Conservation (phyloP, 352 stramenopile genomes). For the Hyphochytrium catenoides region DNA sequence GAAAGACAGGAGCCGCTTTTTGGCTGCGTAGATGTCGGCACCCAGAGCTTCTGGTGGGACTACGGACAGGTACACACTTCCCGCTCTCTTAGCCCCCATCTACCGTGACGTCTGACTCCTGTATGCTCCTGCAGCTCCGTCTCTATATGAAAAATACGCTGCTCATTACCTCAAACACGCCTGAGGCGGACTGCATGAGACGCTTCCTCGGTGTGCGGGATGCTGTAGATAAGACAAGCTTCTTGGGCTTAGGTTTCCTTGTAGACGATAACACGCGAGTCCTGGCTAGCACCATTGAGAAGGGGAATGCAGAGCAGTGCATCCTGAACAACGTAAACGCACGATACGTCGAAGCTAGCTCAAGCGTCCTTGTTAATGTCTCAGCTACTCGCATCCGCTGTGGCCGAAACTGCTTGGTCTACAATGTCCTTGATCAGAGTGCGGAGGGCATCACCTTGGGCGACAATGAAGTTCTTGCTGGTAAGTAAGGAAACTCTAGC, state of each 20-base stretch:
- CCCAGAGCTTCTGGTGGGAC: slow-evolving; percentile 29
- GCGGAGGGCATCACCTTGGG: slow-evolving; percentile 24
- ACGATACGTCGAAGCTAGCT: slow-evolving; percentile 25
- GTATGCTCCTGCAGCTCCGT: no score
- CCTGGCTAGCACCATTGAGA: slow-evolving; percentile 12
- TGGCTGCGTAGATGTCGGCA: slow-evolving; percentile 54
- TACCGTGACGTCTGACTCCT: no score
- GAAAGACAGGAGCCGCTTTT: slow-evolving; percentile 36
- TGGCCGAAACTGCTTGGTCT: slow-evolving; percentile 31
- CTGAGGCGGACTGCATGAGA: slow-evolving; percentile 26
- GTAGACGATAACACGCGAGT: slow-evolving; percentile 9
- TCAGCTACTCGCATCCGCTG: slow-evolving; percentile 40
- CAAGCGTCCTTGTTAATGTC: slow-evolving; percentile 59
- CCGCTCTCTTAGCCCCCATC: no score
- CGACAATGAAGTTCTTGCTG: slow-evolving; percentile 35
- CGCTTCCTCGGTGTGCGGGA: slow-evolving; percentile 31
- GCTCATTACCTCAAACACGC: slow-evolving; percentile 8
- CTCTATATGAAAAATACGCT: slow-evolving; percentile 1
- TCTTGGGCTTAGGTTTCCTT: neutral
- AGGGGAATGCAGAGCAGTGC: slow-evolving; percentile 18
- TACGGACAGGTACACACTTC: no score
- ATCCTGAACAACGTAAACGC: slow-evolving; percentile 25
- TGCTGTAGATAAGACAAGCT: slow-evolving; percentile 12
- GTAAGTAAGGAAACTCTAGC: no score
- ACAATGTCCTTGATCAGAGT: slow-evolving; percentile 45